These are phyloP conservation scores for Oryza officinalis DNA, from an alignment of 176 grass and related monocot species.

Conservation along the genomic window DNA sequence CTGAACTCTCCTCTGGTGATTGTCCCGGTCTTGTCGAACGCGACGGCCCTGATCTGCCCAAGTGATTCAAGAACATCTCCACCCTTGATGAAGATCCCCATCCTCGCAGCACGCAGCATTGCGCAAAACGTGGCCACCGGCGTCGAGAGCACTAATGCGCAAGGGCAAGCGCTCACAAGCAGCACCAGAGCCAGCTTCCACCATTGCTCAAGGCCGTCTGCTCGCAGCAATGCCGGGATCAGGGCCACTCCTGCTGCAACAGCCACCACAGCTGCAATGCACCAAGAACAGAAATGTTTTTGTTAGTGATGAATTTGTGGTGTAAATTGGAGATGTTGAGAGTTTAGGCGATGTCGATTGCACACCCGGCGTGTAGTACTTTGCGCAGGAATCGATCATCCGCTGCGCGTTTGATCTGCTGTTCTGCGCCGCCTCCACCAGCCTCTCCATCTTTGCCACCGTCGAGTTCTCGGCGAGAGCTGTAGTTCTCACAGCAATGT, in stretches of 20 bases:
- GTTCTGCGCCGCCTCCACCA: constrained; percentile 72
- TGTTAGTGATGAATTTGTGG: neutral
- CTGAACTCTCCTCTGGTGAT: constrained; percentile 72
- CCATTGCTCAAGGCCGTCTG: constrained; percentile 37
- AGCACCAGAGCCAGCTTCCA: constrained; percentile 56
- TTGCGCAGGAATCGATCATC: constrained; percentile 67
- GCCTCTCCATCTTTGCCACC: constrained; percentile 71
- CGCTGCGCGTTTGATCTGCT: constrained; percentile 63
- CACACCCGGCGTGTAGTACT: constrained; percentile 76
- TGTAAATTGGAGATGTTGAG: neutral
- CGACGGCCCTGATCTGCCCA: constrained; percentile 40
- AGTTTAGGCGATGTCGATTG: neutral
- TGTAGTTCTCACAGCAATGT: constrained; percentile 59
- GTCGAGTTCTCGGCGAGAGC: constrained; percentile 65
- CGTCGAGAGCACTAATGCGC: constrained; percentile 72
- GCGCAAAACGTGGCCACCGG: constrained; percentile 77
- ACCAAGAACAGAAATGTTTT: neutral
- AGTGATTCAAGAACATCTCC: constrained; percentile 70
- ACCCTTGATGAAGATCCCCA: constrained; percentile 73
- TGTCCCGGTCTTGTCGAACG: constrained; percentile 84
- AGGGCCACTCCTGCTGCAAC: constrained; percentile 40
- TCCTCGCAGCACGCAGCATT: constrained; percentile 58
- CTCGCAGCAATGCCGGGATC: constrained; percentile 39
- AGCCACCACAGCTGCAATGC: constrained; percentile 50
- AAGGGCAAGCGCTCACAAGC: constrained; percentile 80